Evolutionary conservation across 2,329 filamentous ascomycete species (phyloP), one percentile per base, ranked within the genome.

Genomic region (Metarhizium anisopliae): DNA sequence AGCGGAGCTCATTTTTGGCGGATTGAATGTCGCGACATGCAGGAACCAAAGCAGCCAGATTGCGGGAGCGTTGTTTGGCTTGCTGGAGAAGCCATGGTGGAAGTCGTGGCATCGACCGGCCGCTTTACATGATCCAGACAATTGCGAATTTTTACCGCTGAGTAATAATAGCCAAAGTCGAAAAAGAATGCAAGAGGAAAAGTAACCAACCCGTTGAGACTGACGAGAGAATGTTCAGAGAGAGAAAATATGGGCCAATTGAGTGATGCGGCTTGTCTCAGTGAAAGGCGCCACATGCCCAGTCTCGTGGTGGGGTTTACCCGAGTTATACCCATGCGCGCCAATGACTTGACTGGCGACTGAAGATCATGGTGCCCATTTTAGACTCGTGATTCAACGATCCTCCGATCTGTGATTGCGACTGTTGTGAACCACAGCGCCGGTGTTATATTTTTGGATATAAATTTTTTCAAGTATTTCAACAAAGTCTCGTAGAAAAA

Each of bases 1-100:
- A 93, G 64, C 86, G 79, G 53, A 91, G 74, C 73, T 93, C 88
- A 64, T 83, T 84, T 54, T 75, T 74, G 6, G 87, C 84, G 3
- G 84, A 83, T n/a, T 68, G 66, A 2, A 90, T 65, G 62, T 83
- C 79, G 58, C 85, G 78, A 61, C 86, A 88, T 8, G 77, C 78
- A 14, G 78, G 81, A 1, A 93, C 77, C 4, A 93, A 77, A 2
- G 75, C 67, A 7, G 82, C 75, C 5, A 88, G 74, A 52, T 84
- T 70, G 1, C 79, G 74, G 18, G 83, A 82, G 61, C 80, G 74
- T 8, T 68, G 66, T 59, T 71, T 72, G 57, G 85, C 85, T 62
- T 70, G 74, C 59, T 77, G 75, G 58, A 87, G 68, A 51, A 86
- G 72, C 38, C 74, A 72, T 45, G 80, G 83, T n/a, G 77, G 70